Evolutionary conservation across 2,329 filamentous ascomycete genomes (phyloP), one percentile per base, ranked within the genome.

Genomic region (Fusarium bulbicola): DNA sequence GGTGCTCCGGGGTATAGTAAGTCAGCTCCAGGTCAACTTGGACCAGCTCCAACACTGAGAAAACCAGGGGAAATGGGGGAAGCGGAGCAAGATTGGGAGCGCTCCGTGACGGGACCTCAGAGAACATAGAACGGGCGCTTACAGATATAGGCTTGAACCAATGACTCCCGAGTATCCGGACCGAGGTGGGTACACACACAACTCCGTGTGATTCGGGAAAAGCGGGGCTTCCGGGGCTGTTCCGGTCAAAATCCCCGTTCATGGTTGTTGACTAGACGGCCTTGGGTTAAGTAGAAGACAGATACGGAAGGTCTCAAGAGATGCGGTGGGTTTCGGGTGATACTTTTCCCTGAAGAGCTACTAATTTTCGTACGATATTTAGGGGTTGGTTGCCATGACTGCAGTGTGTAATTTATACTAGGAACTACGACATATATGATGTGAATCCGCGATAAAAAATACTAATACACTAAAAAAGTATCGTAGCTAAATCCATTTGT

Each of bases 191-290:
- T 39, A 68, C 42, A 11, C 40, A 24, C 18, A 37, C 37, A 26
- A 14, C 34, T 60, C 63, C 63, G 54, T 39, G 37, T 37, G 56
- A 43, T n/a, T 63, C 64, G 66, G 65, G 65, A 58, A 52, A 42
- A 69, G 66, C 52, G 66, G 66, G 10, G 16, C 36, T 2, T 24
- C 8, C 30, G 32, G 18, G 18, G 11, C 32, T 18, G 14, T 18
- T 26, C 43, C 66, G 66, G 34, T 18, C 18, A 34, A 7, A 18
- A 16, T 34, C 5, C 21, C 47, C 47, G 63, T 21, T 42, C 28
- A 32, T 34, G 20, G 5, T 14, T 14, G 9, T 13, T 26, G n/a
- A 24, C 21, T 39, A 18, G 30, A 15, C 40, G 26, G 20, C 34
- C 13, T 18, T 32, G 9, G 15, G 11, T 16, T 9, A 26, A 37